A percentile compares a stretch with the other conserved stretches of the same genome.
Conservation (phyloP, 768 basidiomycete species). For the Pisolithus marmoratus region DNA sequence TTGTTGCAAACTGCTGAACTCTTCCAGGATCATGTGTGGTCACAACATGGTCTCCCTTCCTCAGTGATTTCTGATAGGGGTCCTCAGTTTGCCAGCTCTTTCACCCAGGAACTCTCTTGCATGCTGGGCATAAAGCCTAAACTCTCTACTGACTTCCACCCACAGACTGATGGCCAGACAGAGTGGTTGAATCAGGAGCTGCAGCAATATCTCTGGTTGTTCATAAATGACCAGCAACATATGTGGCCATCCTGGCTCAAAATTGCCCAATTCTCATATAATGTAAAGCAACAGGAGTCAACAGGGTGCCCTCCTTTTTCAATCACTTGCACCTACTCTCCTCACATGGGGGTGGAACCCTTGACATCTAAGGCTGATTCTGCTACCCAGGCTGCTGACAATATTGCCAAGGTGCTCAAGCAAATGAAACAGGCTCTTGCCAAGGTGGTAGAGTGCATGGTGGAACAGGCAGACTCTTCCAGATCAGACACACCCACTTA, state of each 20-base stretch:
- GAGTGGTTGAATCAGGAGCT: constrained; percentile 15
- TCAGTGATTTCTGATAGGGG: background rate
- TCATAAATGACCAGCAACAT: background rate
- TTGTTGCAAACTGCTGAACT: constrained; percentile 8
- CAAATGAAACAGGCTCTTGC: background rate
- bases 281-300: background rate
- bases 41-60: background rate
- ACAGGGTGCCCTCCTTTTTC: background rate
- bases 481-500: background rate
- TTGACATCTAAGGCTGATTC: background rate
- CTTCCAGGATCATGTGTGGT: constrained; percentile 4
- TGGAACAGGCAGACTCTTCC: too few species aligned
- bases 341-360: background rate
- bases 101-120: background rate
- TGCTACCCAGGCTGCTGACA: background rate
- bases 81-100: background rate
- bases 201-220: constrained; percentile 9
- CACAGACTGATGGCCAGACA: constrained; percentile 25
- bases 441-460: background rate
- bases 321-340: background rate
- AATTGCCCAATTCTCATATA: background rate
- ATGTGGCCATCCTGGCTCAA: background rate
- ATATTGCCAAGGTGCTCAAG: background rate
- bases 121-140: background rate
- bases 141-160: constrained; percentile 31